These are phyloP conservation scores for Aphanocladium album DNA, from an alignment of 2,329 filamentous ascomycete species.

Conservation along the genomic window DNA sequence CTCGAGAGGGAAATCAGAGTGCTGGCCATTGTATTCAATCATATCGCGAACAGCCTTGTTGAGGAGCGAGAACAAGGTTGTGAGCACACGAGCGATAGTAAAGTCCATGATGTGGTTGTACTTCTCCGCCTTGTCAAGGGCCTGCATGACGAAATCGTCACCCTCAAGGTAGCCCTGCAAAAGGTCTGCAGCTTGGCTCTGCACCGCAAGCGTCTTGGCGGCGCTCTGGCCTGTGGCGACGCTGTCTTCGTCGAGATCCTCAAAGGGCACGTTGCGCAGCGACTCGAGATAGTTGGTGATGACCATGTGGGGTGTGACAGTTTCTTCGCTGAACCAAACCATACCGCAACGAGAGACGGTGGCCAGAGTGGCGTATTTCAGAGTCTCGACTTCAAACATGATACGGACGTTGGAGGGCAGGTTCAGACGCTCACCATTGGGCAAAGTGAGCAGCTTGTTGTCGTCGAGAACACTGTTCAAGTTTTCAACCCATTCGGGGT, in stretches of 20 bases:
- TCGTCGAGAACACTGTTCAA: constrained; percentile 99
- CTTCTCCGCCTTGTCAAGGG: constrained; percentile 67
- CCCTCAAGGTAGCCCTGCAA: constrained; percentile 69
- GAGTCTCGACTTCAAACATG: constrained; percentile 98
- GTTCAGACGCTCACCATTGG: constrained; percentile 96
- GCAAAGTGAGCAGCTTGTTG: constrained; percentile 94
- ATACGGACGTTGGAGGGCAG: constrained; percentile 92
- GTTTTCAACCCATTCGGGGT: constrained; percentile 99
- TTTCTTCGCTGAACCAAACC: constrained; percentile 99
- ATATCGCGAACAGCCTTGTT: constrained; percentile 91
- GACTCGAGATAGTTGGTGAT: constrained; percentile 84
- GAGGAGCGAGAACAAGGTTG: constrained; percentile 88
- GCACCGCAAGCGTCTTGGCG: constrained; percentile 72
- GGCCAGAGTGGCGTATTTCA: constrained; percentile 94
- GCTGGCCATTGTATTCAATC: constrained; percentile 92
- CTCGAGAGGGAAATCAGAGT: constrained; percentile 89
- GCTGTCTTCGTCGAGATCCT: constrained; percentile 91
- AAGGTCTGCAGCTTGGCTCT: constrained; percentile 73
- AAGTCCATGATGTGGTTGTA: constrained; percentile 99
- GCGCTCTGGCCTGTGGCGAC: constrained; percentile 70
- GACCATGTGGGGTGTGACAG: constrained; percentile 89
- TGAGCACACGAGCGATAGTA: constrained; percentile 82
- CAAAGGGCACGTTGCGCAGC: constrained; percentile 77
- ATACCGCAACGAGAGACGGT: constrained; percentile 99
- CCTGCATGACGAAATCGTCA: constrained; percentile 75